Conservation (phyloP, 2,329 filamentous ascomycete genomes). For the Penicillium sumatraense region DNA sequence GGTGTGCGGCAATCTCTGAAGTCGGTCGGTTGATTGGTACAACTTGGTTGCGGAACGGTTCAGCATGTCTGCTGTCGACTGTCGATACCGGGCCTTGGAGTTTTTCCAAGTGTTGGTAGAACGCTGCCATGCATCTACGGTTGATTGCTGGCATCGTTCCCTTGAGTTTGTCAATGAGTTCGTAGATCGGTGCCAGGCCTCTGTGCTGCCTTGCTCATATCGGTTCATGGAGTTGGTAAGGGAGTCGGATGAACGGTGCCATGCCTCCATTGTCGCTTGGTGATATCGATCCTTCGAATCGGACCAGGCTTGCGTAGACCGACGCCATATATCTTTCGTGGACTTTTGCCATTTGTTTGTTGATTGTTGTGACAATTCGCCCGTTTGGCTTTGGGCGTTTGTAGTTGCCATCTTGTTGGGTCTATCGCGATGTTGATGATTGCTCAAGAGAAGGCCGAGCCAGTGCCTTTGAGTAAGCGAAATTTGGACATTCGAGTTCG, state of each 20-base stretch:
- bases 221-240: not conserved
- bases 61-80: constrained; percentile 13
- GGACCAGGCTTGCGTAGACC: constrained; percentile 11
- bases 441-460: not conserved
- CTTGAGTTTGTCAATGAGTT: constrained; percentile 5
- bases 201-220: not conserved
- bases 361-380: constrained; percentile 8
- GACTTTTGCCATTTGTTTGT: constrained; percentile 19
- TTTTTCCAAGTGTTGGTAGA: constrained; percentile 13
- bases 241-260: constrained; percentile 8
- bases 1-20: constrained; percentile 1
- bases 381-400: constrained; percentile 4
- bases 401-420: constrained; percentile 9
- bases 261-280: constrained; percentile 10
- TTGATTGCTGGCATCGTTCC: constrained; percentile 14
- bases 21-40: constrained; percentile 15
- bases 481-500: not conserved
- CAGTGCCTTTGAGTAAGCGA: not conserved
- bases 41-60: constrained; percentile 12
- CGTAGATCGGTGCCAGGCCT: constrained; percentile 9
- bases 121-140: constrained; percentile 17
- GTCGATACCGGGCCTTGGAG: constrained; percentile 15
- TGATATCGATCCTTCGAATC: constrained; percentile 16
- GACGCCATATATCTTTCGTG: constrained; percentile 13
- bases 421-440: not conserved